A percentile compares a stretch with the other conserved stretches of the same genome.
Evolutionary conservation across 2,329 filamentous ascomycete species (phyloP).

Genomic region (Colletotrichum costaricense): DNA sequence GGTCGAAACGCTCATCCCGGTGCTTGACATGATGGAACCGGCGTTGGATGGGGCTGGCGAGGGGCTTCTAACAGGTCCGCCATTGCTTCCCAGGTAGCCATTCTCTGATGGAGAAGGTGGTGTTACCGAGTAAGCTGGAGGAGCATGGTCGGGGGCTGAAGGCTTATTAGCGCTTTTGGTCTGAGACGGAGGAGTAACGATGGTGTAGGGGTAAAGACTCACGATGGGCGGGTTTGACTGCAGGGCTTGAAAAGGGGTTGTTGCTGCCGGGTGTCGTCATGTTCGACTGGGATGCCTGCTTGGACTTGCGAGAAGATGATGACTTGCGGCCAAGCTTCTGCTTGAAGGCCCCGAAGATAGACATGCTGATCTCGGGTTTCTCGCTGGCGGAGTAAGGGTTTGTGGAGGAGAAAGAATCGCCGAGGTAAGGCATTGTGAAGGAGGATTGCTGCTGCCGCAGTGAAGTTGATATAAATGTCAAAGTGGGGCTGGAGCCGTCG

Average conservation of each 20-base stretch:
- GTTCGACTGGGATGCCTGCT: conserved; percentile 21
- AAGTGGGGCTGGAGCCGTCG: neutral
- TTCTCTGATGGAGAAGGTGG: conserved; percentile 6
- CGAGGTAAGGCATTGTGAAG: conserved; percentile 25
- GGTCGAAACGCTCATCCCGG: conserved; percentile 46
- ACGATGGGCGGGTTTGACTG: conserved; percentile 32
- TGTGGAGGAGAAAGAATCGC: neutral
- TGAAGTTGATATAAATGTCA: conserved; percentile 13
- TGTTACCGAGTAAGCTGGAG: conserved; percentile 47
- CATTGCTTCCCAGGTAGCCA: conserved; percentile 22
- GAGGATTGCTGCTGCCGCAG: neutral
- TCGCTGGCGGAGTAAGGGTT: neutral
- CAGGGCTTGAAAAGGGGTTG: conserved; percentile 37
- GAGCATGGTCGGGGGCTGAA: conserved; percentile 43
- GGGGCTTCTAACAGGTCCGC: conserved; percentile 23
- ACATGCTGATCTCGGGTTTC: conserved; percentile 34
- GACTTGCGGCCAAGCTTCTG: conserved; percentile 47
- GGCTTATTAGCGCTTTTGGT: neutral
- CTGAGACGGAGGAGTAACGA: neutral
- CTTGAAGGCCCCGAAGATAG: conserved; percentile 47
- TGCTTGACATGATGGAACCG: conserved; percentile 25
- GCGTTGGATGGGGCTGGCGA: conserved; percentile 38
- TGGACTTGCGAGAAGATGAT: conserved; percentile 22
- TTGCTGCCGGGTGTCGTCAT: conserved; percentile 25
- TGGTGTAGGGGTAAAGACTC: conserved; percentile 20